Evolutionary conservation across 192 early-diverging fungal genomes (phyloP).

Genomic region (Coemansia javaensis): DNA sequence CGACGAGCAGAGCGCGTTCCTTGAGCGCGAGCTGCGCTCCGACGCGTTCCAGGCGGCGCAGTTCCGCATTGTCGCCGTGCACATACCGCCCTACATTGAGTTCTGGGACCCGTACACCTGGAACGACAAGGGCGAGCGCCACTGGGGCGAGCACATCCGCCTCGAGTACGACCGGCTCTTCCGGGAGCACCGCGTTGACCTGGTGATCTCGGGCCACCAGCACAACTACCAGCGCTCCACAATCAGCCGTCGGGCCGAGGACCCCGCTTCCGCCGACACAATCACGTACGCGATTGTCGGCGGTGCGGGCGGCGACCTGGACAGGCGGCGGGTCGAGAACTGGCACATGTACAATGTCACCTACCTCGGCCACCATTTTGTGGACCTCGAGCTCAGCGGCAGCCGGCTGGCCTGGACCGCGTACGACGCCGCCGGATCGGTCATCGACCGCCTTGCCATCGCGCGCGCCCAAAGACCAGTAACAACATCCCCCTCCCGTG

Average conservation of each 20-base stretch:
- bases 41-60: slow-evolving; percentile 49
- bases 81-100: slow-evolving; percentile 71
- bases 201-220: slow-evolving; percentile 74
- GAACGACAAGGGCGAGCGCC: slow-evolving; percentile 60
- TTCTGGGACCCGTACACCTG: slow-evolving; percentile 70
- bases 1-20: slow-evolving; percentile 57
- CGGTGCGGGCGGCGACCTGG: slow-evolving; percentile 65
- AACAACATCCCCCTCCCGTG: too few relatives aligned
- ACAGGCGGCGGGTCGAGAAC: slow-evolving; percentile 59
- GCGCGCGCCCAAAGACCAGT: too few relatives aligned
- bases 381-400: slow-evolving; percentile 32
- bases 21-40: slow-evolving; percentile 56
- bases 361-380: slow-evolving; percentile 52
- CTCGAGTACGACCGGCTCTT: slow-evolving; percentile 63
- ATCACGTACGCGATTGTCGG: slow-evolving; percentile 69
- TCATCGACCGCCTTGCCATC: slow-evolving; percentile 30
- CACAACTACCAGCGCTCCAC: slow-evolving; percentile 70
- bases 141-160: slow-evolving; percentile 68
- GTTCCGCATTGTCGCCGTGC: slow-evolving; percentile 65
- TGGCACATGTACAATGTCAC: slow-evolving; percentile 58
- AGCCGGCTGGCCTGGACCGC: slow-evolving; percentile 25
- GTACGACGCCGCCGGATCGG: slow-evolving; percentile 8
- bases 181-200: slow-evolving; percentile 59
- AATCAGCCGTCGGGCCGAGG: not conserved
- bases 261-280: slow-evolving; percentile 36